phyloP scores from a whole-genome alignment of 2,329 filamentous ascomycete species.

The Knufia fluminis region DNA sequence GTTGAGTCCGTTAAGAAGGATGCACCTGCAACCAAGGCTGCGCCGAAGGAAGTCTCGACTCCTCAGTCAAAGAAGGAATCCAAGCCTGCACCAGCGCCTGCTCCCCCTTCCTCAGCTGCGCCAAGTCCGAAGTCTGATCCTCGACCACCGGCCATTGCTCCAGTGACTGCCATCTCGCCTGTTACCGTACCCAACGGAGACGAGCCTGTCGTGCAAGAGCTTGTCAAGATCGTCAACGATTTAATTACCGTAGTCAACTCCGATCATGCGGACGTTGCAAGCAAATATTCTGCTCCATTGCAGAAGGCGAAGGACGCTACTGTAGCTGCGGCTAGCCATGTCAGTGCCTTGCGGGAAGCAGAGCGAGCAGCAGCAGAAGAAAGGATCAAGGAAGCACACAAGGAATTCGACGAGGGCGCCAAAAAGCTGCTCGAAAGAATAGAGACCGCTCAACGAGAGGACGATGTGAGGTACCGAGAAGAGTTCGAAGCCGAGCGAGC shows the following conservation, averaged over 20 bases:
- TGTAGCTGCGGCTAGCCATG: conserved; percentile 65
- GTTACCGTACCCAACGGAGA: conserved; percentile 64
- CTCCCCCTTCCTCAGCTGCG: conserved; percentile 28
- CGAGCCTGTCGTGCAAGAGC: conserved; percentile 82
- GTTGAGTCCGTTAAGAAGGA: conserved; percentile 29
- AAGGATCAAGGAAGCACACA: conserved; percentile 60
- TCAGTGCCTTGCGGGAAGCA: conserved; percentile 61
- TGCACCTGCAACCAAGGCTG: conserved; percentile 21
- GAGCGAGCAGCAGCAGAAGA: conserved; percentile 63
- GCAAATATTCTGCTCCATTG: conserved; percentile 69
- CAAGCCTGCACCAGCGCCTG: conserved; percentile 13
- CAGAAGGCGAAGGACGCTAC: conserved; percentile 79
- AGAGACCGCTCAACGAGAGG: conserved; percentile 68
- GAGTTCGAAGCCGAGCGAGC: conserved; percentile 86
- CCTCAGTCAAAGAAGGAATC: conserved; percentile 23
- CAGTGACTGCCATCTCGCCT: conserved; percentile 63
- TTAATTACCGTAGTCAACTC: conserved; percentile 89
- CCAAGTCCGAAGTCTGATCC: conserved; percentile 27
- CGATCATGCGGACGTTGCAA: conserved; percentile 51
- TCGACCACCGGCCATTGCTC: conserved; percentile 33
- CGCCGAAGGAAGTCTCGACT: conserved; percentile 26
- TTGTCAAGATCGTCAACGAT: conserved; percentile 92
- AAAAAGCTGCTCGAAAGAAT: conserved; percentile 82
- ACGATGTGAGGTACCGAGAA: conserved; percentile 73
- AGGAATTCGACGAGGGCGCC: conserved; percentile 78